Base-by-base conservation (phyloP, 805 yeast genomes). In the Saccharomycopsis synnaedendra region DNA sequence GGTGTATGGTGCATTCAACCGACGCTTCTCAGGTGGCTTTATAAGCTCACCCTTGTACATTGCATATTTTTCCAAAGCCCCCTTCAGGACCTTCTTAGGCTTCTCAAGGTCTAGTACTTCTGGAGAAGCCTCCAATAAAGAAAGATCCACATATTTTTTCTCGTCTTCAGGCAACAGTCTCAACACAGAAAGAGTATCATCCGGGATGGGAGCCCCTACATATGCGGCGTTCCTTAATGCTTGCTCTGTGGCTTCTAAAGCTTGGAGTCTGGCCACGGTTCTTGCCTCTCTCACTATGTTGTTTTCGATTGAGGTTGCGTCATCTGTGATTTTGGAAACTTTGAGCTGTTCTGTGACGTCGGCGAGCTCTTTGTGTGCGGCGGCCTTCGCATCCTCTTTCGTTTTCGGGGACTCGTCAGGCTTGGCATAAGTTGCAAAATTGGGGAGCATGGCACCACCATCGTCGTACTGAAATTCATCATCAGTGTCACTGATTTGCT, bases 401-500 rank as follows among this genome's bases (percentile, higher is more conserved):
- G 19, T 19, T 19, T 19, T 19, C 19, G 19, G 19, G 19, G 19
- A 19, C 19, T 19, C 19, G 19, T 19, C 19, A 19, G 19, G 2
- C 32, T 48, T 44, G 4, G 43, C 19, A 32, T 52, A 51, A n/a
- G 56, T 57, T 6, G 80, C 76, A 56, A 70, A 78, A 50, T 78
- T 78, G 38, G 83, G 82, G 46, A 78, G 63, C 30, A 75, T 69
- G 49, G 71, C 70, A 3, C 77, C 80, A 6, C 79, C 78, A 49
- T 75, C 81, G 50, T 75, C 77, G 52, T 72, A 72, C 47, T 69
- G 74, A 55, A 76, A 74, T 54, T 76, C 77, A 39, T 67, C 67
- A 48, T 76, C 80, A 43, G 75, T 76, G 51, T 77, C 82, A 56
- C 76, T 70, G 11, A 78, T 69, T 53, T 76, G 78, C 56, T 78